Base-by-base conservation (phyloP, 2,329 filamentous ascomycete genomes). In the Fusarium haematococcum region DNA sequence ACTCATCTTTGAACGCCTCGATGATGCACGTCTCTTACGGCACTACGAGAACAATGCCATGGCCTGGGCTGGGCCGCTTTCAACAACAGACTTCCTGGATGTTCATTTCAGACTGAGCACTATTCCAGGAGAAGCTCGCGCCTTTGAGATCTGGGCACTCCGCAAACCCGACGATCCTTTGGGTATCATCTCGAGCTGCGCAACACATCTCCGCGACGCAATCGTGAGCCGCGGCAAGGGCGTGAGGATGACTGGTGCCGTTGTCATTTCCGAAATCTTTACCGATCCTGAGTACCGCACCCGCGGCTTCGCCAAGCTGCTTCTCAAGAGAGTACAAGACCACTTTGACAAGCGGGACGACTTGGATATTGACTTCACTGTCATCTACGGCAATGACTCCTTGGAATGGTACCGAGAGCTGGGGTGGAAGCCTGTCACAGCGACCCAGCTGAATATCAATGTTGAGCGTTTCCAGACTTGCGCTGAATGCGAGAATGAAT, bases 131-230 rank as follows among this genome's bases (percentile, higher is more conserved):
- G 25, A 9, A 13, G 64, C 37, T 11, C 43, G 63, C 25, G 63
- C 67, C 9, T 62, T 67, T 52, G 48, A 52, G 5, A 81, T 80
- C 69, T 84, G 80, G 79, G 77, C 82, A 10, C 68, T 84, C 14
- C 77, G 77, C 25, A 69, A 77, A 58, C 77, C 75, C 18, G 71
- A 75, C 5, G 74, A 83, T 16, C 79, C 77, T 13, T 61, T 71
- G 3, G 76, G 75, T 33, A 70, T 85, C 60, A 75, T 84, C 20
- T 80, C 82, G 8, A 83, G 81, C 65, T 84, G 83, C 75, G 78
- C 75, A 30, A 75, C 80, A 16, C 73, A 81, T 64, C 68, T 79
- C 43, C 76, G 75, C 50, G 64, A 75, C 6, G 76, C 72, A 61
- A 71, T 69, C 58, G 59, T 65, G 35, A 73, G 61, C 30, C 68